Base-by-base conservation (phyloP, 129 eudicot species). In the Artemisia argyi region DNA sequence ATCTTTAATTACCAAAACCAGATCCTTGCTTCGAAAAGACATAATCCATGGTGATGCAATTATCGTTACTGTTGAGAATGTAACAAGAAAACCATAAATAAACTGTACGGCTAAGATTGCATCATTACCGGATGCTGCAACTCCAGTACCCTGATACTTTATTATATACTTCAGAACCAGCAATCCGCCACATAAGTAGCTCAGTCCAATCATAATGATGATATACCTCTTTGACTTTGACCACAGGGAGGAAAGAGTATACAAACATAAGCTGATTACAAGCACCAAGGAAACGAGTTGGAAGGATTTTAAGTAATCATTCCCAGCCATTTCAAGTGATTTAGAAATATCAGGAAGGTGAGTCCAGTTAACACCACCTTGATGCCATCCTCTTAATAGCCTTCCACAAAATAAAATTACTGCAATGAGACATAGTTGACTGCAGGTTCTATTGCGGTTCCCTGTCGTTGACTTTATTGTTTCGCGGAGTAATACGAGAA, bases 341-440 rank as follows among this genome's bases (percentile, higher is more conserved):
- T 87, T 89, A 48, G 98, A 85, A 76, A 90, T 85, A 78, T 93
- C 97, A 7, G 98, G 97, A 69, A 90, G 83, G 78, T 93, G 68
- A 56, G 87, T 72, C 98, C 98, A 93, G 79, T 90, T 90, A 67
- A 90, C 95, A 71, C 98, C 97, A 28, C 98, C 97, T 84, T 93
- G 98, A 90, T 90, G 98, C 98, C 98, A 93, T 55, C 96, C 96
- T 85, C 95, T 80, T 65, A 87, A 74, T 18, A 93, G 54, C 84
- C 98, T 90, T 61, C 91, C 85, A 79, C 69, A 85, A 68, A 84
- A 60, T 22, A 87, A 74, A 72, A 84, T 53, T 26, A 66, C 68
- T 74, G 80, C 54, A 56, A 85, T 70, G 14, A 65, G 74, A 52
- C 52, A 80, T 30, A 84, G 57, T 51, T 79, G 88, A 55, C 50